These are phyloP conservation scores for Eimeria tenella DNA, from an alignment of 169 alveolate genomes.

Conservation along the genomic window DNA sequence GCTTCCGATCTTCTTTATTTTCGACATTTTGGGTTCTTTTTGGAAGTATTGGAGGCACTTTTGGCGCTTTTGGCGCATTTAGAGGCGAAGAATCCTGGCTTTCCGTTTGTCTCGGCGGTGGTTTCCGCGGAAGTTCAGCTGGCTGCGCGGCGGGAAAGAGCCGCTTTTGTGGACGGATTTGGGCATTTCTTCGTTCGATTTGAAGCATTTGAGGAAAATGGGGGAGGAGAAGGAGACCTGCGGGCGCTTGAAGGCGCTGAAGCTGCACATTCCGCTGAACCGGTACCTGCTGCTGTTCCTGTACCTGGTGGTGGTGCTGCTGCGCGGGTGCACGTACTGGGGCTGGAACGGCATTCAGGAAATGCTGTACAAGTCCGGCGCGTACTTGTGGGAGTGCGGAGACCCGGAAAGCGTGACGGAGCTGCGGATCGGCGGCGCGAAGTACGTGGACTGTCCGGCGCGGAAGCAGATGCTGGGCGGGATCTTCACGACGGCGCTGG, in stretches of 20 bases:
- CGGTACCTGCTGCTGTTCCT: slow-evolving; percentile 63
- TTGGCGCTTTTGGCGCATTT: no score
- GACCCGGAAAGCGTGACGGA: neutral
- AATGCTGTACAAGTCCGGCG: slow-evolving; percentile 80
- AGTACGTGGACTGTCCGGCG: slow-evolving; percentile 63
- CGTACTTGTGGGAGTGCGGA: slow-evolving; percentile 75
- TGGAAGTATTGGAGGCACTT: no score
- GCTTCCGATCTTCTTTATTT: no score
- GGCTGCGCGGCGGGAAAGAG: no score
- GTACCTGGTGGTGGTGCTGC: slow-evolving; percentile 67
- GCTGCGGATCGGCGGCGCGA: slow-evolving; percentile 12
- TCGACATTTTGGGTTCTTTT: no score
- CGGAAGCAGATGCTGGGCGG: slow-evolving; percentile 68
- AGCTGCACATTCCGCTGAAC: slow-evolving; percentile 37
- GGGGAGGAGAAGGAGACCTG: slow-evolving; percentile 21
- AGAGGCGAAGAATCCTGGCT: no score
- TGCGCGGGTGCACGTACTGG: slow-evolving; percentile 80
- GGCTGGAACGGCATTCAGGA: slow-evolving; percentile 82
- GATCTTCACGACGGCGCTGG: slow-evolving; percentile 63
- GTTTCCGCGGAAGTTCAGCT: no score
- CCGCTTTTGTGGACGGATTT: no score
- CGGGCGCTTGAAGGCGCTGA: neutral
- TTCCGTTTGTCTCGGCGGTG: no score
- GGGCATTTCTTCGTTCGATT: no score
- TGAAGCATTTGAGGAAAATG: neutral